Evolutionary conservation across 441 rosid species (phyloP), one percentile per base, ranked within the genome.

Genomic region (Geranium incanum): DNA sequence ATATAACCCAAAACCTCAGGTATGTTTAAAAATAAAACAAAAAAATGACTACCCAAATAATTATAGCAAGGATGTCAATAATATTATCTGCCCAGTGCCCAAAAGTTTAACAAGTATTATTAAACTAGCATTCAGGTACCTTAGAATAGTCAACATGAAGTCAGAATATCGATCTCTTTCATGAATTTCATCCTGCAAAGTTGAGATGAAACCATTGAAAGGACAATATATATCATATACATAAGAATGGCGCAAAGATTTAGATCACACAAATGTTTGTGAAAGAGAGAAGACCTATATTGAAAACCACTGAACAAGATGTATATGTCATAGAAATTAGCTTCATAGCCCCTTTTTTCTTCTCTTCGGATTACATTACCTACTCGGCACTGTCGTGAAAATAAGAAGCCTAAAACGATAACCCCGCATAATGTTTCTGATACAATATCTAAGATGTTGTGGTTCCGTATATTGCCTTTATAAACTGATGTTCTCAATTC

Each of bases 101-200:
- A 28, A 1, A 28, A 28, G 33, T 28, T 28, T 28, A 72, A 62
- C 62, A 65, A 66, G 63, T 23, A 59, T 45, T 45, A 68, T 69
- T 74, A 66, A 71, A 74, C 36, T 66, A 72, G 70, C 41, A 7
- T 60, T 64, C 36, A 75, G 71, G 33, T 83, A 94, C 98, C 98
- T 94, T 77, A 94, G 75, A 74, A 92, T 89, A 74, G 97, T 89
- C 88, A 94, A 75, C 84, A 90, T 89, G 81, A 94, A 86, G 84
- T 94, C 99, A 18, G 94, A 90, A 84, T 82, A 89, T 83, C 94
- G 85, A 82, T 95, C 97, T 80, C 99, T 88, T 81, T 95, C 99
- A 78, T 95, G 99, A 75, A 95, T 87, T 85, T 95, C 99, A 81
- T 95, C 99, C 99, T 95, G 78, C 81, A 83, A 79, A 66, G 28